Percentiles rank a stretch among this genome's conserved stretches.
phyloP scores from a whole-genome alignment of 768 basidiomycete species.

The Auricularia sp. region DNA sequence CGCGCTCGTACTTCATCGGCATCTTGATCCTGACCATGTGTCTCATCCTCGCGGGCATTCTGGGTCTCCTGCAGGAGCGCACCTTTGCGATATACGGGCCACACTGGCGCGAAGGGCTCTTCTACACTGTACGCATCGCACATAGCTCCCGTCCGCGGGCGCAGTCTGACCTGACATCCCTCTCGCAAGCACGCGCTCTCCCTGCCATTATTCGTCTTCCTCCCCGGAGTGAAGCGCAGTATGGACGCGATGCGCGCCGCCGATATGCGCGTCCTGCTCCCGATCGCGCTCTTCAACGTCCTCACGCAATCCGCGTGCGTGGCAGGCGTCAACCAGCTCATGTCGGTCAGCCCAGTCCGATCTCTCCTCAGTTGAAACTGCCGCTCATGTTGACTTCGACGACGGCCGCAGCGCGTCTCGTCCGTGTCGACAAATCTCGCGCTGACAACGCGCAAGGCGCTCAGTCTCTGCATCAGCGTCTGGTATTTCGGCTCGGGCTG shows the following conservation, averaged over 20 bases:
- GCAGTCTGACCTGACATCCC: too few species aligned
- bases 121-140: constrained; percentile 55
- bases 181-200: constrained; percentile 58
- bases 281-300: constrained; percentile 51
- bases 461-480: constrained; percentile 70
- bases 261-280: background rate
- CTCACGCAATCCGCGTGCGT: constrained; percentile 72
- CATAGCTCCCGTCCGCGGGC: background rate
- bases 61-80: constrained; percentile 67
- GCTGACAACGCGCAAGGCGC: constrained; percentile 68
- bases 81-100: constrained; percentile 68
- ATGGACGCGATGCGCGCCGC: background rate
- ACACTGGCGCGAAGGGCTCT: constrained; percentile 74
- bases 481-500: constrained; percentile 76
- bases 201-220: constrained; percentile 63
- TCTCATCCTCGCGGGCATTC: constrained; percentile 52
- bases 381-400: background rate
- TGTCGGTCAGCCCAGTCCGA: constrained; percentile 45
- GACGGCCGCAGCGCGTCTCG: constrained; percentile 46
- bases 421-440: constrained; percentile 75
- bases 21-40: constrained; percentile 58
- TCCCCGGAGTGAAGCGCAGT: constrained; percentile 16
- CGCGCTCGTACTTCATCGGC: constrained; percentile 48
- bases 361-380: background rate
- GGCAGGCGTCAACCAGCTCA: constrained; percentile 68